Conservation (phyloP, 108 stramenopile species). For the Conticribra guillardii region DNA sequence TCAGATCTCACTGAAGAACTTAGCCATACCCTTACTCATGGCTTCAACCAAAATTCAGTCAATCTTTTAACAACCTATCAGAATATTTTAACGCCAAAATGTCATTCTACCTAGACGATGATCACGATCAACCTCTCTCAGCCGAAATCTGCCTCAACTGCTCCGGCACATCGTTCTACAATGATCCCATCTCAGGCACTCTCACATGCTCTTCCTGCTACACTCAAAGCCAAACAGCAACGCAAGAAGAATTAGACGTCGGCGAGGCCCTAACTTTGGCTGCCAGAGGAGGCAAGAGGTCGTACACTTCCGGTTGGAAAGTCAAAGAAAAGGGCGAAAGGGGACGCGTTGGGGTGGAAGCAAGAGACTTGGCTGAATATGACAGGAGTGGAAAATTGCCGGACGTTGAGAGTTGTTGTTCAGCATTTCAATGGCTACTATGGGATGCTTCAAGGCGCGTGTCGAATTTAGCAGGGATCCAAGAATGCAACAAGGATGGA, state of each 20-base stretch:
- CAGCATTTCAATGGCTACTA: constrained; percentile 57
- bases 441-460: constrained; percentile 48
- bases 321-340: neutral
- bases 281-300: constrained; percentile 22
- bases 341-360: neutral
- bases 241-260: constrained; percentile 64
- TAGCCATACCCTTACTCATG: no score
- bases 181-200: constrained; percentile 59
- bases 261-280: constrained; percentile 58
- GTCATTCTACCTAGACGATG: constrained; percentile 50
- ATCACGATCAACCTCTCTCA: constrained; percentile 11
- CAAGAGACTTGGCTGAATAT: constrained; percentile 46
- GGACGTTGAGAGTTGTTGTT: constrained; percentile 55
- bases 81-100: no score
- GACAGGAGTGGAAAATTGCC: constrained; percentile 56
- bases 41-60: no score
- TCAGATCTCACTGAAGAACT: no score
- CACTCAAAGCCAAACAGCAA: constrained; percentile 67
- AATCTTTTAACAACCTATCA: no score
- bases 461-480: constrained; percentile 27
- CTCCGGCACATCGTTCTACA: constrained; percentile 64
- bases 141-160: constrained; percentile 72
- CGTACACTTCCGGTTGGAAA: neutral
- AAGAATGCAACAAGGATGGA: neutral
- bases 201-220: constrained; percentile 69